A percentile compares a stretch with the other conserved stretches of the same genome.
Evolutionary conservation across 352 stramenopile species (phyloP).

Genomic region (Phytophthora cryptogea): DNA sequence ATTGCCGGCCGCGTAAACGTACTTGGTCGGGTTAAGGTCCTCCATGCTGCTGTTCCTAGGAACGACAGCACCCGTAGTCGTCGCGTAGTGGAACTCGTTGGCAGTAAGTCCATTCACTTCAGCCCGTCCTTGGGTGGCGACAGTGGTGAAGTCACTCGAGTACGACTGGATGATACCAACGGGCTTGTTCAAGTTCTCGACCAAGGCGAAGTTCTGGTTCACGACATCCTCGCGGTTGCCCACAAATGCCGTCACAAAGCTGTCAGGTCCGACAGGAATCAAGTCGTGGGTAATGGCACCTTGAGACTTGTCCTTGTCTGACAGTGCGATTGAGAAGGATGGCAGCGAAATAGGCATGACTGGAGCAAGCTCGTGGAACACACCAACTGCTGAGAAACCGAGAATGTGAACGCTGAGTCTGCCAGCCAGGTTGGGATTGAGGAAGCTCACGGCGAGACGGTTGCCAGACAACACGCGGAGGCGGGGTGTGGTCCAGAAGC

Average conservation of each 20-base stretch:
- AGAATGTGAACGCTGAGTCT: conserved; percentile 54
- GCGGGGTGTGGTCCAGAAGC: conserved; percentile 45
- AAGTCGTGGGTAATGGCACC: conserved; percentile 46
- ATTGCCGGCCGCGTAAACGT: conserved; percentile 36
- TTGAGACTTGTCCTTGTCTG: conserved; percentile 6
- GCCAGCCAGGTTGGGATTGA: conserved; percentile 56
- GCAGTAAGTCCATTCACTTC: conserved; percentile 26
- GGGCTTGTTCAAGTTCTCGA: conserved; percentile 50
- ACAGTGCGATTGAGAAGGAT: conserved; percentile 39
- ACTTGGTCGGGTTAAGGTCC: conserved; percentile 35
- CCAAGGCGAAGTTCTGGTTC: conserved; percentile 49
- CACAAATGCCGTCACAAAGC: conserved; percentile 51
- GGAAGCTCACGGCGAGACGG: conserved; percentile 65
- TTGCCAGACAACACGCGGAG: conserved; percentile 48
- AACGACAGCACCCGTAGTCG: conserved; percentile 49
- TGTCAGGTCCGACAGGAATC: conserved; percentile 48
- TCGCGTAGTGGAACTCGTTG: conserved; percentile 62
- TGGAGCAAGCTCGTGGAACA: conserved; percentile 54
- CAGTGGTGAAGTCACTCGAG: conserved; percentile 25
- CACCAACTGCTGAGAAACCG: conserved; percentile 43
- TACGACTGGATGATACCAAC: conserved; percentile 53
- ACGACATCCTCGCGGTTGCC: conserved; percentile 35
- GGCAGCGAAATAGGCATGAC: conserved; percentile 43
- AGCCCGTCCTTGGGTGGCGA: conserved; percentile 31
- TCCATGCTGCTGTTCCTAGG: conserved; percentile 9